phyloP scores from a whole-genome alignment of 106 monocot species.

The Allium fistulosum region DNA sequence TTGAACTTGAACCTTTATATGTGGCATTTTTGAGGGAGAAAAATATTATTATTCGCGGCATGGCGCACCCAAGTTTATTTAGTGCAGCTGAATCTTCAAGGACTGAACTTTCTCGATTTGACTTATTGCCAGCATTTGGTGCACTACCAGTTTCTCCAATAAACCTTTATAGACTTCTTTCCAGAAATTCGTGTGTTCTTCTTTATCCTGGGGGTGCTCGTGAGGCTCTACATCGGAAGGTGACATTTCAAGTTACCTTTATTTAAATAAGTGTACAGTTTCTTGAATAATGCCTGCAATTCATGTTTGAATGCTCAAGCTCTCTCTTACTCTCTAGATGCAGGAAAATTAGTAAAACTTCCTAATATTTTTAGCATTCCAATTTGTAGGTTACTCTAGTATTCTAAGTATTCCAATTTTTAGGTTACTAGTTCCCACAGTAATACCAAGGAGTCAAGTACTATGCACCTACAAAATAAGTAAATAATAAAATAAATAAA shows the following conservation, averaged over 20 bases:
- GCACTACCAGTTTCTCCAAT: slow-evolving; percentile 66
- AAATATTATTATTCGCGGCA: slow-evolving; percentile 49
- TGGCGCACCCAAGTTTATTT: slow-evolving; percentile 75
- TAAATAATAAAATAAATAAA: too few species aligned
- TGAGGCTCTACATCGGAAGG: slow-evolving; percentile 94
- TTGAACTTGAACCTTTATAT: slow-evolving; percentile 60
- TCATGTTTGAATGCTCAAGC: too few species aligned
- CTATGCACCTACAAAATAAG: too few species aligned
- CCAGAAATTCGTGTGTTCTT: slow-evolving; percentile 65
- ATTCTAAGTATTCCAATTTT: too few species aligned
- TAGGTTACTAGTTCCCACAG: too few species aligned
- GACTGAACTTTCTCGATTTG: slow-evolving; percentile 29
- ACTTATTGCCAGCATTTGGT: slow-evolving; percentile 57
- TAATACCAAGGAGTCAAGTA: too few species aligned
- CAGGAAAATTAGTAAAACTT: too few species aligned
- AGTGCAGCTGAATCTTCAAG: slow-evolving; percentile 15
- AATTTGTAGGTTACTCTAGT: too few species aligned
- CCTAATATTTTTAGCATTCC: too few species aligned
- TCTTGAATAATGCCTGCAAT: too few species aligned
- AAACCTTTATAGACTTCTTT: slow-evolving; percentile 69
- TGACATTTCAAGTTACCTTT: slow-evolving; percentile 1
- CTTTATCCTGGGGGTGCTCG: slow-evolving; percentile 95
- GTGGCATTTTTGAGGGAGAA: slow-evolving; percentile 71
- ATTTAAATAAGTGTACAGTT: too few species aligned
- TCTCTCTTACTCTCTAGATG: too few species aligned